Conservation (phyloP, 192 early-diverging fungal genomes). For the Spizellomyces sp. region DNA sequence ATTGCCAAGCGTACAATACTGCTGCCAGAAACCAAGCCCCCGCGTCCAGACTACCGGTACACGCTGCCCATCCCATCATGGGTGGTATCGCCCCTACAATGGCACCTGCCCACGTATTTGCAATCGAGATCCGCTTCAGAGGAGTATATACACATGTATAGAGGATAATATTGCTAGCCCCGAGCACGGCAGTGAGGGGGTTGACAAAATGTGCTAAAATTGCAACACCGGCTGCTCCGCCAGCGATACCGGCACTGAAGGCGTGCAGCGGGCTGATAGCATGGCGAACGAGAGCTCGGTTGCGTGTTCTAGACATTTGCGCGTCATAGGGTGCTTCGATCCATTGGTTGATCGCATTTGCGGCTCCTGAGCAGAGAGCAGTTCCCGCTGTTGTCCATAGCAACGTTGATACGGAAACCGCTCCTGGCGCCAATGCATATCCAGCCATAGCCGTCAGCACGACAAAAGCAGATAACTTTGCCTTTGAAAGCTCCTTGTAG, state of each 20-base stretch:
- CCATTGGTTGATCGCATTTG: slow-evolving; percentile 97
- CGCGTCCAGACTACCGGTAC: slow-evolving; percentile 69
- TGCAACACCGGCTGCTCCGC: slow-evolving; percentile 68
- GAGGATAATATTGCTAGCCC: slow-evolving; percentile 82
- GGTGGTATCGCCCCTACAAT: slow-evolving; percentile 97
- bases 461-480: slow-evolving; percentile 84
- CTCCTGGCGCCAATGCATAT: slow-evolving; percentile 87
- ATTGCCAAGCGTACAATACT: slow-evolving; percentile 95
- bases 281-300: slow-evolving; percentile 81
- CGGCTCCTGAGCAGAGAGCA: slow-evolving; percentile 80
- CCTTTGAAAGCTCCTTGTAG: slow-evolving; percentile 83
- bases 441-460: slow-evolving; percentile 94
- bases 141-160: slow-evolving; percentile 91
- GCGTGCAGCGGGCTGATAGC: slow-evolving; percentile 73
- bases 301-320: slow-evolving; percentile 93
- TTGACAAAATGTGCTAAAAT: slow-evolving; percentile 80
- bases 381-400: slow-evolving; percentile 86
- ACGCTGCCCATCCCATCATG: slow-evolving; percentile 96
- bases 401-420: slow-evolving; percentile 57
- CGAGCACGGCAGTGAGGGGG: slow-evolving; percentile 80
- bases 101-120: slow-evolving; percentile 95
- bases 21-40: slow-evolving; percentile 82
- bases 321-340: slow-evolving; percentile 94
- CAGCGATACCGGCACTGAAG: slow-evolving; percentile 66
- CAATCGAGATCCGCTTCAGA: slow-evolving; percentile 88